Evolutionary conservation across 768 basidiomycete species (phyloP), one percentile per base, ranked within the genome.

Genomic region (Suillus clintonianus): DNA sequence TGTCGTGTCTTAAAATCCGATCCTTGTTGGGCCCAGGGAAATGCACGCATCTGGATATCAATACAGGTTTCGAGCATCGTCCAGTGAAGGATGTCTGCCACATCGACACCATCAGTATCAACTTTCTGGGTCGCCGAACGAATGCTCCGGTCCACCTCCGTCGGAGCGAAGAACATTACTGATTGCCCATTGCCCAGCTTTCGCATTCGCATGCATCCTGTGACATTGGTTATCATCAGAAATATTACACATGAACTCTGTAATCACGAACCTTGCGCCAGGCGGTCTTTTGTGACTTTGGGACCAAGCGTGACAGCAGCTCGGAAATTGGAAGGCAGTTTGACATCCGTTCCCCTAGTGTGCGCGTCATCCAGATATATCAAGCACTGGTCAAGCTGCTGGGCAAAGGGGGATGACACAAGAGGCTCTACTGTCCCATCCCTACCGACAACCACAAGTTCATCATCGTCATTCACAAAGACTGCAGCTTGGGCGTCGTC

Each of bases 131-230:
- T 62, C 4, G 73, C 62, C 9, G 64, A 51, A 27, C 78, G 78
- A 61, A 85, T 81, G 1, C 64, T 58, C 11, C 66, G 65, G 60
- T 81, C 77, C 5, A 83, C 73, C 50, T 83, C 82, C 0, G 70
- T 67, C 9, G 83, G 78, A 13, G 80, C 83, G 55, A 82, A 81
- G 67, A 85, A 83, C 61, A 80, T 70, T 22, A 84, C 68, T 2
- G 83, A 80, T 59, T 85, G 83, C 0, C 79, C 80, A 11, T 72
- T 68, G 19, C 84, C 84, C 0, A 85, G 74, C 66, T 78, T 76
- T 2, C 84, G 76, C 83, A 85, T 83, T 17, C 83, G 75, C 83
- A 85, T 85, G 61, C 83, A 85, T 4, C 83, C 83, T 84, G 34
- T 24, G 4, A 9, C 8, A 14, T 15, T 15, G 47, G 14, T 27